Percentiles rank a stretch among this genome's conserved stretches.
phyloP scores from a whole-genome alignment of 2,329 filamentous ascomycete species.

The Macroventuria anomochaeta region DNA sequence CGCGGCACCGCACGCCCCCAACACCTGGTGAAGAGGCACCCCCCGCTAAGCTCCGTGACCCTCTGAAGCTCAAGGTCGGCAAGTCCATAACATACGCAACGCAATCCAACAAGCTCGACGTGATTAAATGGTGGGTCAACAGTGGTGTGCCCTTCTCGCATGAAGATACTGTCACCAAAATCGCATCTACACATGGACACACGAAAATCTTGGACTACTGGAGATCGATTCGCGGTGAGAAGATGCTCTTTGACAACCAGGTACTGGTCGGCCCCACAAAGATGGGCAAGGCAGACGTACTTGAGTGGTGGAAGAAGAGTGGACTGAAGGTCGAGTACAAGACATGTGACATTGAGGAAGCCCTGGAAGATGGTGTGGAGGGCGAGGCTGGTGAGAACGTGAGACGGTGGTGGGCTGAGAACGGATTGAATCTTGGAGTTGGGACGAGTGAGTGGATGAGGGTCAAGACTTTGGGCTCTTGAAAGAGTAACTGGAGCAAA shows the following conservation, averaged over 20 bases:
- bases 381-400: conserved; percentile 73
- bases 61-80: conserved; percentile 74
- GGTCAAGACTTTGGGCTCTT: conserved; percentile 66
- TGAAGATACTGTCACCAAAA: conserved; percentile 80
- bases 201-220: conserved; percentile 84
- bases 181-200: conserved; percentile 84
- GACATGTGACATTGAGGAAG: conserved; percentile 94
- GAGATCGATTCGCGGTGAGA: conserved; percentile 75
- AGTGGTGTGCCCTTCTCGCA: conserved; percentile 81
- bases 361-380: conserved; percentile 82
- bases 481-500: not conserved
- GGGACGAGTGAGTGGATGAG: conserved; percentile 91
- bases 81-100: conserved; percentile 84
- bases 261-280: conserved; percentile 87
- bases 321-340: conserved; percentile 86
- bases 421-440: conserved; percentile 80
- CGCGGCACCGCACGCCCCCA: conserved; percentile 50
- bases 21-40: conserved; percentile 24
- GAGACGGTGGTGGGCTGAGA: conserved; percentile 84
- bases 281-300: conserved; percentile 79
- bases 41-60: conserved; percentile 21
- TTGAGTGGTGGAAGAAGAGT: conserved; percentile 91
- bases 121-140: conserved; percentile 86
- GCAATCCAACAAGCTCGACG: conserved; percentile 78
- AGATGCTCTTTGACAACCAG: conserved; percentile 81